Conservation (phyloP, 169 alveolate species). For the Nephromyces sp. region DNA sequence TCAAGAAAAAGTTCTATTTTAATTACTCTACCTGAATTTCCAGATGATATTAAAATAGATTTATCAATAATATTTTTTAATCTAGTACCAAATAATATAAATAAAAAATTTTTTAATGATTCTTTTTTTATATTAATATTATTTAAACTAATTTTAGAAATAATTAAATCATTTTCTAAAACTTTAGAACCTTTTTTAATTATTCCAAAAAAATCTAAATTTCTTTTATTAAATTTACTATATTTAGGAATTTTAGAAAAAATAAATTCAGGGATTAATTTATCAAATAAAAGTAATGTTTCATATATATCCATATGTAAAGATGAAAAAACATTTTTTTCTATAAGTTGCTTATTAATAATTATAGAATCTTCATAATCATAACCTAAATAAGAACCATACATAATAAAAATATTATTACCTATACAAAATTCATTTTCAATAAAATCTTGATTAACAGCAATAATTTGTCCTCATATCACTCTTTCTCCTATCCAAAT, state of each 20-base stretch:
- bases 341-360: slow-evolving; percentile 22
- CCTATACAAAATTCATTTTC: slow-evolving; percentile 35
- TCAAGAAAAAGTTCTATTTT: not conserved
- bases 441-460: slow-evolving; percentile 22
- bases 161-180: slow-evolving; percentile 10
- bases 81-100: not conserved
- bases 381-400: slow-evolving; percentile 34
- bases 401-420: slow-evolving; percentile 16
- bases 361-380: slow-evolving; percentile 38
- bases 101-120: not conserved
- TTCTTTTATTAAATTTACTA: slow-evolving; percentile 5
- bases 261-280: not conserved
- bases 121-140: not conserved
- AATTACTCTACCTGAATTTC: slow-evolving; percentile 6
- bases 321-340: slow-evolving; percentile 21
- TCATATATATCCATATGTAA: not conserved
- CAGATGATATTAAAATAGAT: not conserved
- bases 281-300: no score
- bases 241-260: slow-evolving; percentile 9
- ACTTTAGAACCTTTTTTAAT: slow-evolving; percentile 7
- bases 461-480: slow-evolving; percentile 6
- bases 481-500: slow-evolving; percentile 35
- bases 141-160: slow-evolving; percentile 7
- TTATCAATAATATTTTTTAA: slow-evolving; percentile 6
- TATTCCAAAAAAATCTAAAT: slow-evolving; percentile 20